These are phyloP conservation scores for Paecilomyces sp. DNA, from an alignment of 2,329 filamentous ascomycete genomes.

Conservation along the genomic window DNA sequence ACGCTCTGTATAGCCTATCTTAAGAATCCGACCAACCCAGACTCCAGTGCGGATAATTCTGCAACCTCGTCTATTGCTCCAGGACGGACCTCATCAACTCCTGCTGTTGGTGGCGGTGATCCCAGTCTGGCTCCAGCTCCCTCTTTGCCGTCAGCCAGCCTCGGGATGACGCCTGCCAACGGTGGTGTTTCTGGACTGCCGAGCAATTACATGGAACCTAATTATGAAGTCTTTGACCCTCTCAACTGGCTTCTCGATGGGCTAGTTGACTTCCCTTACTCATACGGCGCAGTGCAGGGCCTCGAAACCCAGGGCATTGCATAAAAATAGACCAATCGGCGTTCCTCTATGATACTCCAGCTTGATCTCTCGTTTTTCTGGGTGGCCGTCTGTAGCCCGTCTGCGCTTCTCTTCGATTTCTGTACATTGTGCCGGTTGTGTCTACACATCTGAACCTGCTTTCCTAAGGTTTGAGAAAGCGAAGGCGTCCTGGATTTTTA, in stretches of 20 bases:
- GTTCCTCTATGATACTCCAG: neutral
- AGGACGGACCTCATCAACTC: slow-evolving; percentile 29
- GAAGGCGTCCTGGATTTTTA: neutral
- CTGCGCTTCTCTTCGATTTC: neutral
- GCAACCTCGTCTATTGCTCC: slow-evolving; percentile 53
- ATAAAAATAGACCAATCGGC: slow-evolving; percentile 9
- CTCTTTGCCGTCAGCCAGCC: slow-evolving; percentile 22
- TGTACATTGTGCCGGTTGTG: neutral
- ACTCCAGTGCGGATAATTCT: slow-evolving; percentile 67
- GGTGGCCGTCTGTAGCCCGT: neutral
- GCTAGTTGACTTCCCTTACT: slow-evolving; percentile 71
- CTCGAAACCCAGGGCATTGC: slow-evolving; percentile 36
- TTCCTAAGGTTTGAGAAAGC: neutral
- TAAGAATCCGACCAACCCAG: slow-evolving; percentile 80
- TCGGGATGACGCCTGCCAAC: slow-evolving; percentile 20
- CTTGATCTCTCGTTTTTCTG: neutral
- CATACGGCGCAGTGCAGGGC: slow-evolving; percentile 49
- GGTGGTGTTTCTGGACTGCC: slow-evolving; percentile 21
- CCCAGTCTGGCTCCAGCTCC: slow-evolving; percentile 37
- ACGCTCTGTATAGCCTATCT: slow-evolving; percentile 48
- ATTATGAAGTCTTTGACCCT: slow-evolving; percentile 85
- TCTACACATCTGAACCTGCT: neutral
- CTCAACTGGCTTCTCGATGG: slow-evolving; percentile 92
- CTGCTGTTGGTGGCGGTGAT: slow-evolving; percentile 31
- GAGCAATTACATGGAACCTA: slow-evolving; percentile 55